Evolutionary conservation across 2,329 filamentous ascomycete genomes (phyloP).

Genomic region (Claviceps purpurea): DNA sequence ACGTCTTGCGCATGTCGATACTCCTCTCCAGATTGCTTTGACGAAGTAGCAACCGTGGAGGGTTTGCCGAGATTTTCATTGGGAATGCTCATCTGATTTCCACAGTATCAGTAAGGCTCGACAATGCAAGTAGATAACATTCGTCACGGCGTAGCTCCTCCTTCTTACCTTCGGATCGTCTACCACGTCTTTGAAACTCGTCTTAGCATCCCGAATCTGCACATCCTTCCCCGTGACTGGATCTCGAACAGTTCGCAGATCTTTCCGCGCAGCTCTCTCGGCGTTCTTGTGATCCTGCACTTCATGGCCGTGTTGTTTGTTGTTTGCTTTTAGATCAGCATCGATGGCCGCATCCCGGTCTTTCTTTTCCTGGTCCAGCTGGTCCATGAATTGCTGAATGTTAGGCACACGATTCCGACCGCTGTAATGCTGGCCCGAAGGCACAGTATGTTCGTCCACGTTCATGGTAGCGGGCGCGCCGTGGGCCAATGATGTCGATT

Average conservation of each 20-base stretch:
- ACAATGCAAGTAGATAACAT: neutral
- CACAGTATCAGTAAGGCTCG: neutral
- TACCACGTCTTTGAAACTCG: conserved; percentile 53
- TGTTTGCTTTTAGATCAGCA: conserved; percentile 26
- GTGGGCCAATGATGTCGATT: neutral
- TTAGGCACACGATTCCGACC: conserved; percentile 76
- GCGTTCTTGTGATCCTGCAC: conserved; percentile 30
- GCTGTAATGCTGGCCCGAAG: conserved; percentile 60
- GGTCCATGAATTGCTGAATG: conserved; percentile 69
- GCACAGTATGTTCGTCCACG: conserved; percentile 25
- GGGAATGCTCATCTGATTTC: conserved; percentile 58
- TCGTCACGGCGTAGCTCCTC: too few relatives aligned
- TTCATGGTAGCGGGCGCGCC: conserved; percentile 18
- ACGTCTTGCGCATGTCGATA: conserved; percentile 80
- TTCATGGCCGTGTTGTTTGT: conserved; percentile 20
- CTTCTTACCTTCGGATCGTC: conserved; percentile 52
- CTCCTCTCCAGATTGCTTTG: conserved; percentile 59
- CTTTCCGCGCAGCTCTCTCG: conserved; percentile 21
- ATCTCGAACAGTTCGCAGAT: conserved; percentile 66
- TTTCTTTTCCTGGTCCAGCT: conserved; percentile 67
- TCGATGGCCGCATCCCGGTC: conserved; percentile 62
- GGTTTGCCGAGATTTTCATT: conserved; percentile 76
- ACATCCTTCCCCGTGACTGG: conserved; percentile 80
- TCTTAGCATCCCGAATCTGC: conserved; percentile 68
- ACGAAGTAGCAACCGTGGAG: conserved; percentile 57